A percentile compares a stretch with the other conserved stretches of the same genome.
Evolutionary conservation across 441 rosid genomes (phyloP).

Genomic region (Syzygium syzygioides): DNA sequence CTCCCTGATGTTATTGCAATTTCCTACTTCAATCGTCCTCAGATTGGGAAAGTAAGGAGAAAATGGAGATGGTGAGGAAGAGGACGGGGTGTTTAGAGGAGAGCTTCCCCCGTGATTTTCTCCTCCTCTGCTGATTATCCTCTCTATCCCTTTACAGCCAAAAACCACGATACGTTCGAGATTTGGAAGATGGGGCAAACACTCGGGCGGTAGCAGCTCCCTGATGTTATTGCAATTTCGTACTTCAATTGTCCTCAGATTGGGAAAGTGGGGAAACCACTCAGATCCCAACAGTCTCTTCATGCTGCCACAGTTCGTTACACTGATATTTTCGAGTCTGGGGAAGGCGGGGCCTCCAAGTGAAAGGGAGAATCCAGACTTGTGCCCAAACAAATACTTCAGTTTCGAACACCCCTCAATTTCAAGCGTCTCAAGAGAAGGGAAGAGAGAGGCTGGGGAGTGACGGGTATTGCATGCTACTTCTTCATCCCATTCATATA

Average conservation of each 20-base stretch:
- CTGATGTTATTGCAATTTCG: accelerated
- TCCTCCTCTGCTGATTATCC: no score
- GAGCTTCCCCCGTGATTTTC: no score
- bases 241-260: no score
- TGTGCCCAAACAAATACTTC: background rate
- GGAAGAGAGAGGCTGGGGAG: background rate
- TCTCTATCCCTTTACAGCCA: no score
- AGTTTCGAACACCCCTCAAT: background rate
- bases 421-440: background rate
- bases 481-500: background rate
- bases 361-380: background rate
- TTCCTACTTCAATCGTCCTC: accelerated
- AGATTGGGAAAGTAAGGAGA: background rate
- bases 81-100: no score
- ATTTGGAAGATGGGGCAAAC: background rate
- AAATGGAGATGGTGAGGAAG: no score
- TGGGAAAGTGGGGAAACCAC: background rate
- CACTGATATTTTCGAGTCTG: background rate
- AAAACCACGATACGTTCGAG: no score
- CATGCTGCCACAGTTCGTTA: background rate
- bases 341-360: background rate
- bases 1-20: background rate
- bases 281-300: background rate
- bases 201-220: background rate
- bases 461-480: background rate